phyloP scores from a whole-genome alignment of 805 yeast genomes.

The Komagataella pastoris region DNA sequence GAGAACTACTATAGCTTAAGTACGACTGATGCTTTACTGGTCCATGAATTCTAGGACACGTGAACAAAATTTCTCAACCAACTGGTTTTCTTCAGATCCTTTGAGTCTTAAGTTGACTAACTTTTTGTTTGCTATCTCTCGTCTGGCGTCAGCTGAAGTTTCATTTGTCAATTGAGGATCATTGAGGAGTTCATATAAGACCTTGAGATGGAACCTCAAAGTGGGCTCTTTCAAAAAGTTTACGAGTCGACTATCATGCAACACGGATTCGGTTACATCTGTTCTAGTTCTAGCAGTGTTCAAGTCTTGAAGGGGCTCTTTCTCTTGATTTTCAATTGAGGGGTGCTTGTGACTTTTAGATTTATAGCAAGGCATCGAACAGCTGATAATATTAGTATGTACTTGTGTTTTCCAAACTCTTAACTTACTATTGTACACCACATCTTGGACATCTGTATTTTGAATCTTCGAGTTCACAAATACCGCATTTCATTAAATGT shows the following conservation, averaged over 20 bases:
- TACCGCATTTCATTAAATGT: neutral
- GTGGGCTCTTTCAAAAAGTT: constrained; percentile 36
- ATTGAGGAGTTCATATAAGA: constrained; percentile 31
- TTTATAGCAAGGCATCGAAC: constrained; percentile 54
- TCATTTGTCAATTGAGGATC: constrained; percentile 37
- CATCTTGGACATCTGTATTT: constrained; percentile 39
- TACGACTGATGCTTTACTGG: constrained; percentile 4
- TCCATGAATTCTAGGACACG: constrained; percentile 19
- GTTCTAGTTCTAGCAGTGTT: constrained; percentile 8
- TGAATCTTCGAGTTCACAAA: neutral
- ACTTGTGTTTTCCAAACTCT: neutral
- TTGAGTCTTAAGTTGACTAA: constrained; percentile 45
- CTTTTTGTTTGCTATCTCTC: constrained; percentile 47
- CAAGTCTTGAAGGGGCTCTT: neutral
- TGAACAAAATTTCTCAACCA: constrained; percentile 57
- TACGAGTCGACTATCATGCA: constrained; percentile 28
- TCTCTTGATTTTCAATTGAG: constrained; percentile 2
- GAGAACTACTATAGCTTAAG: constrained; percentile 13
- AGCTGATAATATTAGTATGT: constrained; percentile 16
- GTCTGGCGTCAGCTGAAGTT: constrained; percentile 35
- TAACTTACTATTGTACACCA: constrained; percentile 22
- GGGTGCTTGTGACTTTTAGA: constrained; percentile 22
- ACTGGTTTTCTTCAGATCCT: constrained; percentile 53
- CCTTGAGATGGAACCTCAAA: constrained; percentile 39
- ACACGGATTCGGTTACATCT: constrained; percentile 13